phyloP scores from a whole-genome alignment of 2,329 filamentous ascomycete genomes.

The Zymoseptoria tritici region DNA sequence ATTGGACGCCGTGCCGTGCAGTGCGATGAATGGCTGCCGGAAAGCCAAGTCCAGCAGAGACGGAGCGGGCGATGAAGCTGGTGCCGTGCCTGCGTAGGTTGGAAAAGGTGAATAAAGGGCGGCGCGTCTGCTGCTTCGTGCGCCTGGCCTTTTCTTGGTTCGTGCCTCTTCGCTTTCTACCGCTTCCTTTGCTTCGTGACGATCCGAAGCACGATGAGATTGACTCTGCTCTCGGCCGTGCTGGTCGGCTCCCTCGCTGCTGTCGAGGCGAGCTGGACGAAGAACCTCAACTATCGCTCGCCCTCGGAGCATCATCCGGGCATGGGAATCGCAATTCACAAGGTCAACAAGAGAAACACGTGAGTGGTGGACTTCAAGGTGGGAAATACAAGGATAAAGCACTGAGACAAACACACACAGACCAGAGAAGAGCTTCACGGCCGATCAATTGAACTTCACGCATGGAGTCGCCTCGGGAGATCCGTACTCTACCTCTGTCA shows the following conservation, averaged over 20 bases:
- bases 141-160: background rate
- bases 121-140: background rate
- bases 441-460: conserved; percentile 52
- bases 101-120: background rate
- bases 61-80: background rate
- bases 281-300: conserved; percentile 60
- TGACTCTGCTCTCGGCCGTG: conserved; percentile 5
- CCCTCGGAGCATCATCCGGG: conserved; percentile 57
- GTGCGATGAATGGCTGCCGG: background rate
- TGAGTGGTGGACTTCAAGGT: background rate
- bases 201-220: conserved; percentile 7
- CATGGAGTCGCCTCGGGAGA: conserved; percentile 44
- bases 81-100: background rate
- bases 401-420: conserved; percentile 15
- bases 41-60: background rate
- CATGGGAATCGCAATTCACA: conserved; percentile 58
- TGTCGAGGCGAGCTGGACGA: conserved; percentile 22
- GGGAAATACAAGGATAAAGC: background rate
- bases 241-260: conserved; percentile 10
- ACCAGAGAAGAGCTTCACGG: conserved; percentile 37
- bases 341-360: conserved; percentile 49
- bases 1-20: background rate
- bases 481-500: conserved; percentile 36
- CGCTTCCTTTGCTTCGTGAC: background rate
- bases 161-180: background rate